Evolutionary conservation across 805 yeast species (phyloP), one percentile per base, ranked within the genome.

Genomic region (Kuraishia ogatae): DNA sequence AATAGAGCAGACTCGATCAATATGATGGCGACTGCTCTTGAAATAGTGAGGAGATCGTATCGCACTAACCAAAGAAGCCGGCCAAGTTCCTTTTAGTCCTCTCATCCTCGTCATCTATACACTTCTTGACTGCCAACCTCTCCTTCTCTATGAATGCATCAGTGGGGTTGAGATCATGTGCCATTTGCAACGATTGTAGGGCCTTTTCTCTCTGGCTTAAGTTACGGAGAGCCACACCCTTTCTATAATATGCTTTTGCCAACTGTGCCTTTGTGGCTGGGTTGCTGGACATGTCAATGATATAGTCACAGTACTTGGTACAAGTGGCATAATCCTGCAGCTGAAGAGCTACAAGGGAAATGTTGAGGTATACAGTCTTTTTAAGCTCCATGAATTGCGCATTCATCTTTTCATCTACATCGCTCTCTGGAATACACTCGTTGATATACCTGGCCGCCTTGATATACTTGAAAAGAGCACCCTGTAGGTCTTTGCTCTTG

Each of bases 351-450:
- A 76, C 80, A 54, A 88, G 67, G 1, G 88, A 76, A n/a, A 87
- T 60, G 61, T 88, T 88, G 58, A 81, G 67, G 59, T 78, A 82
- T 7, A 80, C 51, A 11, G 74, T 77, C 66, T 76, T 78, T 62
- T 80, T 80, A 59, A 80, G 64, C 2, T 74, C 79, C 39, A 71
- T 61, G 64, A 83, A 87, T 59, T 79, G 78, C 3, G 61, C 60
- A 59, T 70, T 75, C 67, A 77, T 72, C 21, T 78, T 80, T 15
- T 82, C 78, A 60, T 84, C 85, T 26, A 77, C 77, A 50, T 84
- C 91, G 39, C 70, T 69, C 61, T 87, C 94, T 0, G 96, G 94
- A 17, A 84, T 74, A 60, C 78, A 80, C 66, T 86, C 93, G 73
- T 84, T 83, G 39, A 85, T 78, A 61, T 87, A 88, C 56, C 90